phyloP scores from a whole-genome alignment of 345 rosid genomes.

The Combretum micranthum region DNA sequence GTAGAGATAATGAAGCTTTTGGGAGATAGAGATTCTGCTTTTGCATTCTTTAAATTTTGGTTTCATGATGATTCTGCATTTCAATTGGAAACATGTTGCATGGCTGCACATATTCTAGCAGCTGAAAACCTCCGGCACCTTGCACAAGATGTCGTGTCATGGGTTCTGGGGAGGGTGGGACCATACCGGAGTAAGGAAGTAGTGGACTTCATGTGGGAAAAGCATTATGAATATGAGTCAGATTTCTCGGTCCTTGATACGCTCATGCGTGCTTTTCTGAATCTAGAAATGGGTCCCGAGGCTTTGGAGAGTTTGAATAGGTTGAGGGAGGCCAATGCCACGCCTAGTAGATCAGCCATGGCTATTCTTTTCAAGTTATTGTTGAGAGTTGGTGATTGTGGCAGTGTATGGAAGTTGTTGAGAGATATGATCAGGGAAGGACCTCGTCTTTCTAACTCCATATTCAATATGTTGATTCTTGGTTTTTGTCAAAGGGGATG shows the following conservation, averaged over 20 bases:
- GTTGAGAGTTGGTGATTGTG: constrained; percentile 53
- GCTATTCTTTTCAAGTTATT: constrained; percentile 42
- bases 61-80: constrained; percentile 37
- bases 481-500: constrained; percentile 54
- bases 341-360: constrained; percentile 52
- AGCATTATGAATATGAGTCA: constrained; percentile 40
- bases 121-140: constrained; percentile 29
- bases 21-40: constrained; percentile 37
- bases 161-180: constrained; percentile 51
- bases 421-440: constrained; percentile 51
- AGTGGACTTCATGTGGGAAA: constrained; percentile 56
- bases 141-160: constrained; percentile 61
- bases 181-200: constrained; percentile 30
- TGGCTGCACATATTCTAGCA: constrained; percentile 47
- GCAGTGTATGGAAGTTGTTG: constrained; percentile 56
- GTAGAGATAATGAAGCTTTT: constrained; percentile 40
- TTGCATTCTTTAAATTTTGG: constrained; percentile 52
- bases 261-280: constrained; percentile 54
- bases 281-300: constrained; percentile 29
- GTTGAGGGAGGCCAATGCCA: constrained; percentile 45
- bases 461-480: constrained; percentile 42
- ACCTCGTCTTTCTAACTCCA: constrained; percentile 39
- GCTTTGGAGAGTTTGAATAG: constrained; percentile 37
- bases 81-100: constrained; percentile 32
- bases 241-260: constrained; percentile 62